phyloP scores from a whole-genome alignment of 208 protist species.

The Acanthamoeba triangularis region DNA sequence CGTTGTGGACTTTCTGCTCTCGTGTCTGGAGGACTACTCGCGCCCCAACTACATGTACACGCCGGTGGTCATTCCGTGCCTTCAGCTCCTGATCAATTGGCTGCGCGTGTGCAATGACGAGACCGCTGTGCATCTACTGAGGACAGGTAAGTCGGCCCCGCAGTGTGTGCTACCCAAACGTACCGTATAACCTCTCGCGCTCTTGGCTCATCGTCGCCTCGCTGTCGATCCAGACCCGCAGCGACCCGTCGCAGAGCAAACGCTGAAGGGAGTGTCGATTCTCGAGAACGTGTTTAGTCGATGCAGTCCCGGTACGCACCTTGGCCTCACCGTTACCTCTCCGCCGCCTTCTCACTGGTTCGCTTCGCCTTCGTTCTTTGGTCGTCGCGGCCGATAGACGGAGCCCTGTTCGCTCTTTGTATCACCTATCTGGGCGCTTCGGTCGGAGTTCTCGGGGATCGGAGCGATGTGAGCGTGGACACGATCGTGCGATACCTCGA shows the following conservation, averaged over 20 bases:
- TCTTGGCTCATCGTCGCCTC: not conserved
- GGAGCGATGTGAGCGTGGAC: not conserved
- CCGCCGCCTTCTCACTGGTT: not conserved
- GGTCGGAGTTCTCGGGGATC: not conserved
- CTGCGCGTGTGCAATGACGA: not conserved
- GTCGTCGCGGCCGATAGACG: not conserved
- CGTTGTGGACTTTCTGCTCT: conserved; percentile 2
- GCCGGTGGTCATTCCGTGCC: not conserved
- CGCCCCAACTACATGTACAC: conserved; percentile 5
- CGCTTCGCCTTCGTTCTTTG: no score
- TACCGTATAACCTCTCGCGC: no score
- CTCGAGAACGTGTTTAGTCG: conserved; percentile 1
- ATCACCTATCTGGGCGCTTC: conserved; percentile 17
- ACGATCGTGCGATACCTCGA: not conserved
- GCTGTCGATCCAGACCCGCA: not conserved
- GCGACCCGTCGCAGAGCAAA: not conserved
- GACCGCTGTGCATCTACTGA: not conserved
- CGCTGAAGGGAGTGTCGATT: not conserved
- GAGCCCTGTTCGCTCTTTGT: conserved; percentile 18
- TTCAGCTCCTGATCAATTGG: conserved; percentile 13
- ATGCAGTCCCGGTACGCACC: not conserved
- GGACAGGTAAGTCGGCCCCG: not conserved
- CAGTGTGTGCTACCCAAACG: not conserved
- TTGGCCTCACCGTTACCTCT: not conserved
- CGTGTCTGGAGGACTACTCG: conserved; percentile 42